A percentile compares a stretch with the other conserved stretches of the same genome.
These are phyloP conservation scores for Abrus pulchellus DNA, from an alignment of 306 rosid genomes.

Conservation along the genomic window DNA sequence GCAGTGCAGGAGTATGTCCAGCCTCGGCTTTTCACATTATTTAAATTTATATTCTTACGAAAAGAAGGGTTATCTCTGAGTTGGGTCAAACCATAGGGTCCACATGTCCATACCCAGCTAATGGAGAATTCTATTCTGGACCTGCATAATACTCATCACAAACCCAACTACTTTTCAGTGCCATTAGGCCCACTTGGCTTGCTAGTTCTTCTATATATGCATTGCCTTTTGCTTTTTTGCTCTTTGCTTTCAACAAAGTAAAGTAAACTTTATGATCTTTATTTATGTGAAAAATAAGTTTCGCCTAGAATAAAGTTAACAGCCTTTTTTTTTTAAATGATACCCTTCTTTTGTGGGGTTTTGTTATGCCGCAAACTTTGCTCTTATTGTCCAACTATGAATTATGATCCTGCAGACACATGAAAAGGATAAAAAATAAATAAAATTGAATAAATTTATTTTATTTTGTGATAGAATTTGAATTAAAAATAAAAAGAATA, in stretches of 20 bases:
- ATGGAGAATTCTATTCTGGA: background rate
- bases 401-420: background rate
- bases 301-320: background rate
- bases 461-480: too few species aligned
- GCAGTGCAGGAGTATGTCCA: background rate
- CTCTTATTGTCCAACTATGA: background rate
- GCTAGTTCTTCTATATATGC: background rate
- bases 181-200: conserved; percentile 31
- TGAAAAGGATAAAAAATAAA: too few species aligned
- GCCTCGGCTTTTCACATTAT: background rate
- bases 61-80: conserved; percentile 5
- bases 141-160: background rate
- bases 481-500: too few species aligned
- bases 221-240: background rate
- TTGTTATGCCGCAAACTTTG: background rate
- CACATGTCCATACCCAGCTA: conserved; percentile 42
- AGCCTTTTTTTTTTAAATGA: background rate
- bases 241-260: conserved; percentile 13
- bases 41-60: background rate
- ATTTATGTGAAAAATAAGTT: background rate
- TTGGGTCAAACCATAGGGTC: conserved; percentile 40
- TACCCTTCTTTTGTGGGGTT: background rate
- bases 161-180: conserved; percentile 43
- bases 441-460: too few species aligned
- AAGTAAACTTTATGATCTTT: background rate